A percentile compares a stretch with the other conserved stretches of the same genome.
Conservation (phyloP, 306 rosid genomes). For the Vachellia collinsii region DNA sequence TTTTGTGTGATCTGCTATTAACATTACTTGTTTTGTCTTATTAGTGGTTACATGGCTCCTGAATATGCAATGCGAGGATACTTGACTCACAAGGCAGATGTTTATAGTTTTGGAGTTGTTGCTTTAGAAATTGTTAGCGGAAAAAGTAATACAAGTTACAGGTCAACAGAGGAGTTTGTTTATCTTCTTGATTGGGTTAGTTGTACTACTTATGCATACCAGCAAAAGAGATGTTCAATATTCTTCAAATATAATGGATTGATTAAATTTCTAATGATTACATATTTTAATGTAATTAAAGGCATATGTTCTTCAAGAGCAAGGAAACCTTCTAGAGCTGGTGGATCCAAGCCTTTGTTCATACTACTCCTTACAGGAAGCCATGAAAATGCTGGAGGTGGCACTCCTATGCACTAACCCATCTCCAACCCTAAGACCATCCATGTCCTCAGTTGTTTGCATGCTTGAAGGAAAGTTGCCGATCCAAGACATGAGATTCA, state of each 20-base stretch:
- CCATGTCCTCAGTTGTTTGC: slow-evolving; percentile 62
- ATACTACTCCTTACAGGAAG: not conserved
- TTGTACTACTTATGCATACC: not conserved
- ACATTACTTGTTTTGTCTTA: too few species aligned
- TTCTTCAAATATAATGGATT: too few species aligned
- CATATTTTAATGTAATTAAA: not conserved
- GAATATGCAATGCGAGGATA: not conserved
- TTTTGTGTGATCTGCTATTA: not conserved
- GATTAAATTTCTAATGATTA: too few species aligned
- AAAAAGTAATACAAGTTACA: not conserved
- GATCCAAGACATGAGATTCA: not conserved
- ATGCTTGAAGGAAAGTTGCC: not conserved
- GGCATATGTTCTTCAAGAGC: not conserved
- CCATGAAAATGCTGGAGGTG: not conserved
- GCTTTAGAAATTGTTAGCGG: not conserved
- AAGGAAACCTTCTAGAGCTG: not conserved
- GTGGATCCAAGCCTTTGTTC: not conserved
- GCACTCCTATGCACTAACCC: slow-evolving; percentile 73
- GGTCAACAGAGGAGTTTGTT: slow-evolving; percentile 43
- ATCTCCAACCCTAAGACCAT: slow-evolving; percentile 84
- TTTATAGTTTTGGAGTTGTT: not conserved
- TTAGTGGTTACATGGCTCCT: not conserved
- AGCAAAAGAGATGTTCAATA: not conserved
- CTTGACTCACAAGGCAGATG: not conserved
- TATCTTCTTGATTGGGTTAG: not conserved